Conservation (phyloP, 2,329 filamentous ascomycete species). For the Hirsutella thompsonii region DNA sequence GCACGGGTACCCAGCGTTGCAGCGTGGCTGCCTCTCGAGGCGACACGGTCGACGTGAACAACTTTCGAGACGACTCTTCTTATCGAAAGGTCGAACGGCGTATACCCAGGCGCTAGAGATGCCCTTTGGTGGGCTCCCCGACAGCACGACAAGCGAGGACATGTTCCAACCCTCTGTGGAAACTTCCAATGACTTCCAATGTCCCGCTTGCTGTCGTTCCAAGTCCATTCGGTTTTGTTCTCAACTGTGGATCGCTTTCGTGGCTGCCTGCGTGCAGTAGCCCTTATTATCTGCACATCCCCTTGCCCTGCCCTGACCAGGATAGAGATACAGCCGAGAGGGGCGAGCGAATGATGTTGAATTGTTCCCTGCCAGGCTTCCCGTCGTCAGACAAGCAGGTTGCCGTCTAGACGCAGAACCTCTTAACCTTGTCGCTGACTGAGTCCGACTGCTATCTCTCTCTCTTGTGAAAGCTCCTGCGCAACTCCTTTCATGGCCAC, state of each 20-base stretch:
- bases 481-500: background rate
- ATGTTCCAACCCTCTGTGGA: too few species aligned
- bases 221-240: background rate
- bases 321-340: background rate
- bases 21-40: too few species aligned
- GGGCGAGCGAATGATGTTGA: background rate
- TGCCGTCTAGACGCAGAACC: too few species aligned
- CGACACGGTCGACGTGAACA: too few species aligned
- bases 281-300: background rate
- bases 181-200: too few species aligned
- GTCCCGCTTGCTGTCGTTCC: background rate
- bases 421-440: too few species aligned
- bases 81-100: too few species aligned
- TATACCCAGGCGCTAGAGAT: too few species aligned
- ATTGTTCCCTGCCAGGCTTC: background rate
- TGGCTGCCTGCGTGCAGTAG: background rate
- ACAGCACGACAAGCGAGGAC: too few species aligned
- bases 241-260: background rate
- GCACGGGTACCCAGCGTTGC: too few species aligned
- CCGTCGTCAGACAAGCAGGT: too few species aligned
- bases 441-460: background rate
- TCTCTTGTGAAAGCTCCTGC: background rate
- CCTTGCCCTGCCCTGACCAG: background rate
- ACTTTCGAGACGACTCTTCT: background rate
- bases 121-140: too few species aligned